phyloP scores from a whole-genome alignment of 805 yeast genomes.

The Lipomyces orientalis region DNA sequence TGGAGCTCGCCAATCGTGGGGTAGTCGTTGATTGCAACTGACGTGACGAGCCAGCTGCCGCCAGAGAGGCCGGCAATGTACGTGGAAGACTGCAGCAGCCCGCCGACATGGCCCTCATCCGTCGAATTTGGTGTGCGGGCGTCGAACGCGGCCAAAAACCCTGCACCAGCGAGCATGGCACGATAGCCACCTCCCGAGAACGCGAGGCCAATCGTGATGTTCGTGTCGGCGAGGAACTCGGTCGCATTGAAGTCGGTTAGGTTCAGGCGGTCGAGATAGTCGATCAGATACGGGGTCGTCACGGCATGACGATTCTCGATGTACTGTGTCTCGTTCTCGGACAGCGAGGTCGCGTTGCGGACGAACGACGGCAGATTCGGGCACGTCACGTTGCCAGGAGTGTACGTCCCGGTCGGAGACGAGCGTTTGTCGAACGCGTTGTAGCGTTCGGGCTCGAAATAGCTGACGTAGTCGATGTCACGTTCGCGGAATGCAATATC shows the following conservation, averaged over 20 bases:
- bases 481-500: neutral
- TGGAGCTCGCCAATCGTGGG: constrained; percentile 65
- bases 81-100: constrained; percentile 68
- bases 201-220: constrained; percentile 50
- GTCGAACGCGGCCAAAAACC: constrained; percentile 79
- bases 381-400: constrained; percentile 55
- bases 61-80: constrained; percentile 81
- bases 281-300: constrained; percentile 44
- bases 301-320: constrained; percentile 27
- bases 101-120: constrained; percentile 63
- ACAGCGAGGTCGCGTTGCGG: constrained; percentile 32
- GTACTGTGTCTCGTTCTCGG: constrained; percentile 37
- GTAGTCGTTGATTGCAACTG: constrained; percentile 70
- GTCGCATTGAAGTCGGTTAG: constrained; percentile 56
- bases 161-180: constrained; percentile 85
- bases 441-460: neutral
- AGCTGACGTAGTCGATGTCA: neutral
- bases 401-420: constrained; percentile 51
- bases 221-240: constrained; percentile 39
- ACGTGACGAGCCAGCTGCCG: constrained; percentile 79
- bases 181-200: constrained; percentile 92
- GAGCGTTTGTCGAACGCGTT: neutral
- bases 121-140: constrained; percentile 64
- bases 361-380: constrained; percentile 47
- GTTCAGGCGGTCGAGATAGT: constrained; percentile 53